These are phyloP conservation scores for Fusarium verticillioides DNA, from an alignment of 2,329 filamentous ascomycete genomes.

Conservation along the genomic window DNA sequence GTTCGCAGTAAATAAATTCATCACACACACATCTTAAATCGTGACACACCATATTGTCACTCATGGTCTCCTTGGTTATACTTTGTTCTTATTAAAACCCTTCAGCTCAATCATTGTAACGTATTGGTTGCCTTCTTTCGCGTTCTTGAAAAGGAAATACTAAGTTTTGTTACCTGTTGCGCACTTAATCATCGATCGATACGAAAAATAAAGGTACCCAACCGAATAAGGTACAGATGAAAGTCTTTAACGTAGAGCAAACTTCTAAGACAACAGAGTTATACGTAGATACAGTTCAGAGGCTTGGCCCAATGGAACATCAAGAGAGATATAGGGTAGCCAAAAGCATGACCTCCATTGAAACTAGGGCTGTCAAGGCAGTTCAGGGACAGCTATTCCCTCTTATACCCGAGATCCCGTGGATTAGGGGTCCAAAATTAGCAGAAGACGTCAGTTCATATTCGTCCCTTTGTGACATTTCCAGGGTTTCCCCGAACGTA, in stretches of 20 bases:
- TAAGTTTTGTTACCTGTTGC: background rate
- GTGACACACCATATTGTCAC: too few relatives aligned
- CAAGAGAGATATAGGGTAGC: background rate
- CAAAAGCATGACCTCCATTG: background rate
- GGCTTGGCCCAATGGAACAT: background rate
- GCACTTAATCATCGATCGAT: background rate
- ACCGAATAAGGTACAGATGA: background rate
- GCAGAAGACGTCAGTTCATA: background rate
- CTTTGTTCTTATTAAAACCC: background rate
- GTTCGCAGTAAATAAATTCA: background rate
- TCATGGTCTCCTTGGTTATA: background rate
- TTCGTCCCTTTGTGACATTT: slow-evolving; percentile 19
- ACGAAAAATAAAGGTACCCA: background rate
- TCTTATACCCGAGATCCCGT: slow-evolving; percentile 23
- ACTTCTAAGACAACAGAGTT: background rate
- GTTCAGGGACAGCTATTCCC: background rate
- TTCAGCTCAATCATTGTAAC: background rate
- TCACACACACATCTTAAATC: background rate
- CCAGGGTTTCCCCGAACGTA: slow-evolving; percentile 27
- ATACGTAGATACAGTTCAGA: background rate
- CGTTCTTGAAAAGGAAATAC: background rate
- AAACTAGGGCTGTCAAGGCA: background rate
- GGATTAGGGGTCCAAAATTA: slow-evolving; percentile 25
- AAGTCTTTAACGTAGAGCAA: background rate
- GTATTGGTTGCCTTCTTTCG: too few relatives aligned